Percentiles rank a stretch among this genome's conserved stretches.
Evolutionary conservation across 768 basidiomycete genomes (phyloP).

Genomic region (Naematelia encephala): DNA sequence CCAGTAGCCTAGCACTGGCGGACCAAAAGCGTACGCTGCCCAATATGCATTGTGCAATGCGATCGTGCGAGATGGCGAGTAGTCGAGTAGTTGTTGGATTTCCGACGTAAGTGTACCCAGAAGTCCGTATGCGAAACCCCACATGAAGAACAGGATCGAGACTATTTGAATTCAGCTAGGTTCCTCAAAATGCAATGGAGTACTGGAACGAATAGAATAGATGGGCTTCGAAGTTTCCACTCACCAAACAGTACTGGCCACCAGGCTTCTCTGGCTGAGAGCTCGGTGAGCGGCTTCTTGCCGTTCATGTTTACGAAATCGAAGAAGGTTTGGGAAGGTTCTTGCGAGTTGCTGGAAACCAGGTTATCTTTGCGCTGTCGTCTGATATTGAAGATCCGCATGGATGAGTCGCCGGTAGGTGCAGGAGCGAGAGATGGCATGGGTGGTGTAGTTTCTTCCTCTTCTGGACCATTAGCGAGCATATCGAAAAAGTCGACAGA

Average conservation of each 20-base stretch:
- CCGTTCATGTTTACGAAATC: constrained; percentile 45
- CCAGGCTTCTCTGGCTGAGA: constrained; percentile 38
- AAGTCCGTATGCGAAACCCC: constrained; percentile 49
- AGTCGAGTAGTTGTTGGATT: constrained; percentile 34
- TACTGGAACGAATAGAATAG: too few species aligned
- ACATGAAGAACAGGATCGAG: constrained; percentile 44
- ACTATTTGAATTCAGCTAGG: constrained; percentile 14
- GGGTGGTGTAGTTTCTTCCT: neutral
- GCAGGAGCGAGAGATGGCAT: neutral
- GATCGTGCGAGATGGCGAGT: constrained; percentile 25
- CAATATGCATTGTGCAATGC: constrained; percentile 44
- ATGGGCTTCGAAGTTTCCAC: constrained; percentile 8
- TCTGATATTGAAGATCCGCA: neutral
- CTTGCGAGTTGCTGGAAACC: constrained; percentile 8
- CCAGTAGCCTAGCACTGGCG: constrained; percentile 41
- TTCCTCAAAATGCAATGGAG: neutral
- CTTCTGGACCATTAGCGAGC: constrained; percentile 14
- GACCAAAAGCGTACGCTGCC: constrained; percentile 40
- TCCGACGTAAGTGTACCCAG: constrained; percentile 42
- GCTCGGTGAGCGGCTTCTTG: constrained; percentile 36
- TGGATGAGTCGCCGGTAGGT: neutral
- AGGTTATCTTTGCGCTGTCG: neutral
- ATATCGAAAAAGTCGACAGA: constrained; percentile 23
- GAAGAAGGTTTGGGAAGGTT: constrained; percentile 36
- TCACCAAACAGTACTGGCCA: constrained; percentile 42